Evolutionary conservation across 306 rosid genomes (phyloP), one percentile per base, ranked within the genome.

Genomic region (Cicer pinnatifidum): DNA sequence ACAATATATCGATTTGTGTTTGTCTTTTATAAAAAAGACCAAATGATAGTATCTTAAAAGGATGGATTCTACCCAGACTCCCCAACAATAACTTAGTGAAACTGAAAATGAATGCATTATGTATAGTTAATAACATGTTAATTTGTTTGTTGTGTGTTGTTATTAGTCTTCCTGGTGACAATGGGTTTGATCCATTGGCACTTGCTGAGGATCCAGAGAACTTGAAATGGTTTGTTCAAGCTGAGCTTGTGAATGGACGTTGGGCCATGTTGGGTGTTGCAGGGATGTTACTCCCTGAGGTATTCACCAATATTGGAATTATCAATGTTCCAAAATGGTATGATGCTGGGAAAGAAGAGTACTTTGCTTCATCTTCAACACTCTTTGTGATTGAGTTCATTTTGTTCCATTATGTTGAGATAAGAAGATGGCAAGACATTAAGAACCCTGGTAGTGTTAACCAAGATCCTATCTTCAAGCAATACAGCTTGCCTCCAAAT

Each of bases 211-310:
- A 95, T 83, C 99, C 99, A 13, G 99, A 95, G 85, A 95, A 91
- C 83, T 58, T 95, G 82, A 86, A 3, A 72, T 95, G 99, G 99
- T 95, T 0, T 43, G 80, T 95, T 9, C 99, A 91, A 73, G 99
- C 99, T 0, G 99, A 95, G 86, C 89, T 95, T 3, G 99, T 95
- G 11, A 95, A 95, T 56, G 73, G 91, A 1, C 84, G 99, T 0
- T 95, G 99, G 99, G 99, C 99, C 1, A 95, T 95, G 99, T 67
- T 95, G 80, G 99, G 99, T 6, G 99, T 95, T n/a, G 90, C 53
- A 6, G 99, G 99, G 44, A 95, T 95, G 97, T 77, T 95, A 1
- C 85, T 95, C 15, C 99, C 99, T 7, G 99, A 95, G 61, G 99
- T 95, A 4, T 86, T 95, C 63, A 95, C 97, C 46, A 87, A 57